These are phyloP conservation scores for Nothomitra cinnamomea DNA, from an alignment of 2,329 filamentous ascomycete species.

Conservation along the genomic window DNA sequence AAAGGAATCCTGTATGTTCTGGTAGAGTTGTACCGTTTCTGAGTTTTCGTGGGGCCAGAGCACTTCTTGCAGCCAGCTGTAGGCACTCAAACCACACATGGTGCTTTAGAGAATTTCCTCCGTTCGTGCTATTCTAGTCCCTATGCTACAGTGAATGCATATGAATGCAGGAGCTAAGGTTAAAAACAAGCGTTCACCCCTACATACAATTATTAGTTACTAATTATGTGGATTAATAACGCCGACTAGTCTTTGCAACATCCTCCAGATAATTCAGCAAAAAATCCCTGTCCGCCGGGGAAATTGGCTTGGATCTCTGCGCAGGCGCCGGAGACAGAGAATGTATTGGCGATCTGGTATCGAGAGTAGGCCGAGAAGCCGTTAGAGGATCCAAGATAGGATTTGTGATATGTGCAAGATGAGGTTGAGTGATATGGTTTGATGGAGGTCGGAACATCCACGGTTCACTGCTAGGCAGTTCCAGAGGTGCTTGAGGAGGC, in stretches of 20 bases:
- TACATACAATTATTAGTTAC: not conserved
- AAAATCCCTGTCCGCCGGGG: constrained; percentile 58
- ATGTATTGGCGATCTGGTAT: constrained; percentile 9
- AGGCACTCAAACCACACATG: no score
- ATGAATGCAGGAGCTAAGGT: not conserved
- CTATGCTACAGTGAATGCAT: no score
- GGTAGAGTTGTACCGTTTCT: no score
- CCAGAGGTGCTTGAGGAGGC: constrained; percentile 21
- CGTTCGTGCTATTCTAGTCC: no score
- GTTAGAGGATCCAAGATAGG: constrained; percentile 6
- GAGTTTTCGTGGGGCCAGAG: no score
- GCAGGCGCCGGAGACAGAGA: not conserved
- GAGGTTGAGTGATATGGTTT: constrained; percentile 40
- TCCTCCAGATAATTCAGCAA: constrained; percentile 57
- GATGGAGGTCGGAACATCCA: constrained; percentile 33
- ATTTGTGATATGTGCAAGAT: constrained; percentile 22
- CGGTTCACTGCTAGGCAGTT: constrained; percentile 36
- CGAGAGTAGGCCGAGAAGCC: constrained; percentile 17
- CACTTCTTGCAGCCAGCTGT: no score
- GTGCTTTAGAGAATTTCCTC: no score
- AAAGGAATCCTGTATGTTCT: no score
- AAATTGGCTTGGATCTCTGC: constrained; percentile 33
- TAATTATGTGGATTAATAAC: constrained; percentile 3
- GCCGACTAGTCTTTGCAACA: constrained; percentile 26
- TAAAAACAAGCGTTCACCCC: not conserved